Evolutionary conservation across 208 protist genomes (phyloP), one percentile per base, ranked within the genome.

Genomic region (Kentomonas sorsogonicus): DNA sequence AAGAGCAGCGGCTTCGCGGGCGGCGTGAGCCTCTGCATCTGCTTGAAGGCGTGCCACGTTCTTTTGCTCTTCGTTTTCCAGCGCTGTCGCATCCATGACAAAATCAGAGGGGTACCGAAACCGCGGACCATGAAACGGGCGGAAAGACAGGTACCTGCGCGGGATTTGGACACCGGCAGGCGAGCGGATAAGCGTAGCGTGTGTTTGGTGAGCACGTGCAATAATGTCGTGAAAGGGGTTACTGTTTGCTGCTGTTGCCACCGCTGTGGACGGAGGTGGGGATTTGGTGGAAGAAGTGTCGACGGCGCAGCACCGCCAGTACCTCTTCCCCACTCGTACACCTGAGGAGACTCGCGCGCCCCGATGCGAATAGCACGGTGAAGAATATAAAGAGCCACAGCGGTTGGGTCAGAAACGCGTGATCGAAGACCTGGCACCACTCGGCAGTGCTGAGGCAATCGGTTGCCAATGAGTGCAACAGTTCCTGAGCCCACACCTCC

Each of bases 401-500:
- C 25, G 89, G 86, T 29, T 74, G 11, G 30, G 81, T 78, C 20
- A 72, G 63, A 11, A 92, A 54, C 0, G 72, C 76, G 69, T 96
- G 90, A 65, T 96, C 90, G 86, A 96, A 92, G 16, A 96, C 71
- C 58, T 93, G 85, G 53, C 92, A 71, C 88, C 90, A 96, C 67
- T 89, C 87, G 7, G 73, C 40, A 1, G 69, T 67, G 31, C 66
- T 80, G 25, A 94, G 72, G 26, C 83, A 60, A 23, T 96, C 87
- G 1, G 85, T 93, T 53, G 74, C 90, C 20, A 96, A 63, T 7
- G 64, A 73, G 5, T 51, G 58, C 34, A 91, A n/a, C 30, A 75
- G 38, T 16, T 79, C 66, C 86, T 83, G 94, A 3, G 72, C 74
- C 82, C 84, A 94, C 27, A 83, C 66, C 23, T 91, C 80, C 2